phyloP scores from a whole-genome alignment of 2,329 filamentous ascomycete species.

The Anisogramma anomala region DNA sequence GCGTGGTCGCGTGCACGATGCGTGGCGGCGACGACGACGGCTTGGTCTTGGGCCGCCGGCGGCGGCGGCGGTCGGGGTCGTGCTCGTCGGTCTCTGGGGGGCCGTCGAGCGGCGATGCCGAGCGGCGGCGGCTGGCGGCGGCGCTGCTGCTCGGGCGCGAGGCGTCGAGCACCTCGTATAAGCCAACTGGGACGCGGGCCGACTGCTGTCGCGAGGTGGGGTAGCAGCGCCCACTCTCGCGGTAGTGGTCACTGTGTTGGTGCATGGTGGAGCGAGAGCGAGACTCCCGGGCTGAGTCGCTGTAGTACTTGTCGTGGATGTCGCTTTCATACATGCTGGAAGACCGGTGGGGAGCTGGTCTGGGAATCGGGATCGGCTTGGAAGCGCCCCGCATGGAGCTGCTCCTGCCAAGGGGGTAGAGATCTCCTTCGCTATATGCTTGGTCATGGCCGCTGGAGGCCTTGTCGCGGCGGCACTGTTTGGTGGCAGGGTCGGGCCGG shows the following conservation, averaged over 20 bases:
- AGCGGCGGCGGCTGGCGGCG: conserved; percentile 6
- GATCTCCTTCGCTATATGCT: conserved; percentile 12
- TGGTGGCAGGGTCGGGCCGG: conserved; percentile 8
- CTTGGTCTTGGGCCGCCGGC: conserved; percentile 6
- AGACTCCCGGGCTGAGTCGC: conserved; percentile 5
- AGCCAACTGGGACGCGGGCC: conserved; percentile 7
- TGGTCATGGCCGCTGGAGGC: conserved; percentile 6
- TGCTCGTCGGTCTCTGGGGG: background rate
- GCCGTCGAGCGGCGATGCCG: conserved; percentile 6
- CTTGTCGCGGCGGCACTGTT: conserved; percentile 11
- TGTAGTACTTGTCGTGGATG: conserved; percentile 10
- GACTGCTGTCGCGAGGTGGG: conserved; percentile 9
- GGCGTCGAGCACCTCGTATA: conserved; percentile 10
- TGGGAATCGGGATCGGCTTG: conserved; percentile 13
- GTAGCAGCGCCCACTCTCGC: conserved; percentile 6
- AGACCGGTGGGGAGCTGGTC: conserved; percentile 4
- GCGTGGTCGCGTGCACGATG: background rate
- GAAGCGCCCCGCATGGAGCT: conserved; percentile 3
- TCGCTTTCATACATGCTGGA: conserved; percentile 9
- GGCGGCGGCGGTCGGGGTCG: conserved; percentile 7
- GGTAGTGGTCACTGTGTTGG: conserved; percentile 7
- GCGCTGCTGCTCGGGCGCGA: conserved; percentile 2
- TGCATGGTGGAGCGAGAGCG: conserved; percentile 5
- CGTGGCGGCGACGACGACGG: background rate
- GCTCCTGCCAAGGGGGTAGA: conserved; percentile 10